Conservation (phyloP, 257 asterid species). For the Ballota nigra region DNA sequence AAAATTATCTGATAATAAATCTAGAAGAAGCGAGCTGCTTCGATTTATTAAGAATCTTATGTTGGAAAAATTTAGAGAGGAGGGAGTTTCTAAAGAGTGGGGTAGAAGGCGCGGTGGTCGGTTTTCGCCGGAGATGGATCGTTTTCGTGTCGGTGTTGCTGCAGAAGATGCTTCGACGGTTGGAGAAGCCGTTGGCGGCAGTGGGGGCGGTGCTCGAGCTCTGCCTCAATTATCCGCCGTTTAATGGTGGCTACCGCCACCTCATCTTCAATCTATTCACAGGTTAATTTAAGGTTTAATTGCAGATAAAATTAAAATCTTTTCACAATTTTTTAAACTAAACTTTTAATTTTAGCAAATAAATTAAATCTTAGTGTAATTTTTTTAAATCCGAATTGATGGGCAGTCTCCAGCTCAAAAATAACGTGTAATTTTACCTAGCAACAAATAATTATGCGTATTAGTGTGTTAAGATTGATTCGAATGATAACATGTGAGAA, state of each 20-base stretch:
- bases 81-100: conserved; percentile 32
- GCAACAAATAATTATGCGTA: too few species aligned
- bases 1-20: conserved; percentile 39
- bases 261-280: conserved; percentile 43
- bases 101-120: conserved; percentile 7
- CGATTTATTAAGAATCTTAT: conserved; percentile 45
- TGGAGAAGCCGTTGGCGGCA: conserved; percentile 43
- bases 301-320: too few species aligned
- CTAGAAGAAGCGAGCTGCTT: conserved; percentile 40
- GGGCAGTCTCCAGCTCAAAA: too few species aligned
- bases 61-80: conserved; percentile 34
- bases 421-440: too few species aligned
- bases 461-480: too few species aligned
- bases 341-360: too few species aligned
- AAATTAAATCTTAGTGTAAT: too few species aligned
- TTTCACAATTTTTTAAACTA: too few species aligned
- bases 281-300: conserved; percentile 23
- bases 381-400: too few species aligned
- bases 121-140: conserved; percentile 51
- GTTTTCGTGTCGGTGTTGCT: conserved; percentile 47
- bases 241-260: conserved; percentile 49
- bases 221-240: conserved; percentile 39
- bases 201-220: conserved; percentile 43
- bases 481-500: too few species aligned
- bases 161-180: conserved; percentile 37